Evolutionary conservation across 2,329 filamentous ascomycete species (phyloP).

Genomic region (Cordyceps farinosa): DNA sequence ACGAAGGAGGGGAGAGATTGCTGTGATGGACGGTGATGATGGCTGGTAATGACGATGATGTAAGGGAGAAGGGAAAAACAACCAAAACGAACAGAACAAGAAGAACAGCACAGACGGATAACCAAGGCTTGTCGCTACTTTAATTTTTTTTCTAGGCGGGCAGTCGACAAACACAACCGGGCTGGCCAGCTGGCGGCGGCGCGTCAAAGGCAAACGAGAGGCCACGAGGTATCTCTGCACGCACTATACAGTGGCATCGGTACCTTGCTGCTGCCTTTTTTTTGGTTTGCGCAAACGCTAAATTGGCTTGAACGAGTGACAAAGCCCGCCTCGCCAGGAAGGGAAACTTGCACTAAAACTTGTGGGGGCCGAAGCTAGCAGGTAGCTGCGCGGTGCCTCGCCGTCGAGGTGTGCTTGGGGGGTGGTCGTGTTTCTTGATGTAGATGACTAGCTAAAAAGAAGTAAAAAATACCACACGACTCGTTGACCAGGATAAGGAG

Average conservation of each 20-base stretch:
- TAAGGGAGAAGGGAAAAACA: neutral
- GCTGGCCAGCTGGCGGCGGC: neutral
- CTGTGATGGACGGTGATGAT: neutral
- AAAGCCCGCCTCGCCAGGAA: conserved; percentile 10
- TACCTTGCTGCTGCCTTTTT: neutral
- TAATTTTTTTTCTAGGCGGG: neutral
- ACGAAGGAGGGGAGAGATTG: neutral
- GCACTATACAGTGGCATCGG: neutral
- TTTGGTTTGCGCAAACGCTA: neutral
- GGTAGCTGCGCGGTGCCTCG: conserved; percentile 1
- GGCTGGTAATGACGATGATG: neutral
- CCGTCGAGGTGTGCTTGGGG: neutral
- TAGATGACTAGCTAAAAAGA: neutral
- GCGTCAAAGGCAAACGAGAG: neutral
- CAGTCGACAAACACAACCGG: neutral
- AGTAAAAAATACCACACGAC: too few relatives aligned
- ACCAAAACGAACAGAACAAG: neutral
- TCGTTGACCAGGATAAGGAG: too few relatives aligned
- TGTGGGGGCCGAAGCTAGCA: conserved; percentile 12
- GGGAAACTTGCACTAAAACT: conserved; percentile 11
- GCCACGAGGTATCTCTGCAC: neutral
- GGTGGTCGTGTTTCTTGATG: neutral
- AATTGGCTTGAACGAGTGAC: conserved; percentile 7
- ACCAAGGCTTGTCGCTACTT: neutral
- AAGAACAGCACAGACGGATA: neutral